phyloP scores from a whole-genome alignment of 2,329 filamentous ascomycete genomes.

The Colletotrichum sp. region DNA sequence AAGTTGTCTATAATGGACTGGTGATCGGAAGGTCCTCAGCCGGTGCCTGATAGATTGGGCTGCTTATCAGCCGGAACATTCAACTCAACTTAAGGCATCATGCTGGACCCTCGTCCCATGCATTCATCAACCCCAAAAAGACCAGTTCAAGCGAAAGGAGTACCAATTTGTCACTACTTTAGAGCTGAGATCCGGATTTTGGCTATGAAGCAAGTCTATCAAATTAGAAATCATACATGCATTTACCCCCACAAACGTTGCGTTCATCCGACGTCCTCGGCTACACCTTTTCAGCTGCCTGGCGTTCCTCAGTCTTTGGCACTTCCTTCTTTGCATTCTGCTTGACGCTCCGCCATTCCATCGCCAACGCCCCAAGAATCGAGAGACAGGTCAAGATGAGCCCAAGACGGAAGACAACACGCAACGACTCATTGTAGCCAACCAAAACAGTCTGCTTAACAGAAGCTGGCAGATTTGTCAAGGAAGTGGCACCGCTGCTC shows the following conservation, averaged over 20 bases:
- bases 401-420: slow-evolving; percentile 58
- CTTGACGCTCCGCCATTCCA: slow-evolving; percentile 57
- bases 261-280: background rate
- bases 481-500: slow-evolving; percentile 37
- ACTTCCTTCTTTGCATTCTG: background rate
- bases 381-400: slow-evolving; percentile 53
- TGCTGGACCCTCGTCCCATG: background rate
- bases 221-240: background rate
- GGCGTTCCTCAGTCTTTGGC: background rate
- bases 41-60: background rate
- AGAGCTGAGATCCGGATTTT: background rate
- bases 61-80: background rate
- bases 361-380: slow-evolving; percentile 52
- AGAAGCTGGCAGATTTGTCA: background rate
- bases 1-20: background rate
- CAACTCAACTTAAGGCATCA: background rate
- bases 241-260: background rate
- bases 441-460: slow-evolving; percentile 9
- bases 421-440: slow-evolving; percentile 63
- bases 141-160: background rate
- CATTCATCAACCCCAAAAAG: background rate
- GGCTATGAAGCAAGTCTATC: background rate
- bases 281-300: background rate
- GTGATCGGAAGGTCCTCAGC: background rate
- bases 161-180: background rate